A percentile compares a stretch with the other conserved stretches of the same genome.
Evolutionary conservation across 2,329 filamentous ascomycete genomes (phyloP).

Genomic region (Plectosphaerella sp.): DNA sequence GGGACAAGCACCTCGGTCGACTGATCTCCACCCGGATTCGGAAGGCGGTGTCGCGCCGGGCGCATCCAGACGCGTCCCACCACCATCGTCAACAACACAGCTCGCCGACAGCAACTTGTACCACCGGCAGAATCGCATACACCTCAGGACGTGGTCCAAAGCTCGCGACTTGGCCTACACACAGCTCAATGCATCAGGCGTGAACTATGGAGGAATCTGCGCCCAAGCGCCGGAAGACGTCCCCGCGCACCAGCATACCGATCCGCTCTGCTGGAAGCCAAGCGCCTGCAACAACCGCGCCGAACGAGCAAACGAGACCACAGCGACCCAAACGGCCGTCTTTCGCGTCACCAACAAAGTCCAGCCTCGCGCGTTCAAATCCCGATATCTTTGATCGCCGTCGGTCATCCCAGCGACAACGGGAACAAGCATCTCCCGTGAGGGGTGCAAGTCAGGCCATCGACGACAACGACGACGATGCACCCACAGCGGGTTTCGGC

Average conservation of each 20-base stretch:
- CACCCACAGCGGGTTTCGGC: constrained; percentile 1
- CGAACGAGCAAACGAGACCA: constrained; percentile 13
- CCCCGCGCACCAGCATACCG: constrained; percentile 40
- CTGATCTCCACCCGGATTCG: background rate
- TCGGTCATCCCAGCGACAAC: constrained; percentile 22
- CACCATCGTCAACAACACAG: background rate
- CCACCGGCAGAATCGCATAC: background rate
- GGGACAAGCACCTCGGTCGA: background rate
- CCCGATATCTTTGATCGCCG: constrained; percentile 50
- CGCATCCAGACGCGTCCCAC: background rate
- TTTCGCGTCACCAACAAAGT: constrained; percentile 63
- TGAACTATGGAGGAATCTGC: constrained; percentile 48
- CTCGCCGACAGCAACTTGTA: too few relatives aligned
- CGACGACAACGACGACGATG: constrained; percentile 4
- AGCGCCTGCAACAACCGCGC: constrained; percentile 29
- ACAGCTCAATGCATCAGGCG: background rate
- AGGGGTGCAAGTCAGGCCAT: background rate
- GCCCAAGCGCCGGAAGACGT: constrained; percentile 61
- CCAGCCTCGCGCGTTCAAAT: constrained; percentile 58
- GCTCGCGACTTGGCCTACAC: too few relatives aligned
- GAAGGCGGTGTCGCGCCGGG: background rate
- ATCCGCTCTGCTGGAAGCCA: constrained; percentile 16
- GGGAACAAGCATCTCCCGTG: background rate
- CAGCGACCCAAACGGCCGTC: constrained; percentile 41
- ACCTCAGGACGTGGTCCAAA: too few relatives aligned